Evolutionary conservation across 176 grass and related monocot species (phyloP), one percentile per base, ranked within the genome.

Genomic region (Rhynchospora breviuscula): DNA sequence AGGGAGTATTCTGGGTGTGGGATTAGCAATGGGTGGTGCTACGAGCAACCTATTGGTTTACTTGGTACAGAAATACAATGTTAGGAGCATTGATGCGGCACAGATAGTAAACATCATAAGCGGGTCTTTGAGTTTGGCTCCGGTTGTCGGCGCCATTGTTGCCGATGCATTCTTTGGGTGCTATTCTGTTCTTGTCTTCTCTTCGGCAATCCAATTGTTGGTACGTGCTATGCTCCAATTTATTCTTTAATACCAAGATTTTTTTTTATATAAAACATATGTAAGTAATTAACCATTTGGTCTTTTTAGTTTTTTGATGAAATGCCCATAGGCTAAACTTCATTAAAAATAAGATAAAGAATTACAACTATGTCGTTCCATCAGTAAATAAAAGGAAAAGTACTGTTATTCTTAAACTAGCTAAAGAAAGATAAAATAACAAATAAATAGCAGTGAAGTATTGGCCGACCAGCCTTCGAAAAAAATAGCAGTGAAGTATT

Each of bases 151-250:
- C 7, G 94, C 91, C 53, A 80, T 92, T 82, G 40, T 94, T 59
- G 86, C 91, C 10, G 94, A 97, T 6, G 94, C 91, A 40, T 97
- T 89, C 83, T 86, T 92, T 49, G 94, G 92, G 11, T 94, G 79
- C 85, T 94, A 81, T 84, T 86, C 92, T 3, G 18, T 97, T 14
- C 40, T 97, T n/a, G 90, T 83, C 0, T 21, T 87, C 83, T 84
- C 87, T 58, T 85, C 86, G 61, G 69, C 11, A 46, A 73, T 87
- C 68, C 33, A 77, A 17, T 76, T 94, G 48, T 68, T 92, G 85
- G 90, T 89, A 82, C 62, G 84, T 60, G 0, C 4, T 11, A 9
- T 31, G 33, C 18, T 70, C 17, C 46, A n/a, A 45, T 23, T 47
- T 12, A 5, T 8, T 22, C 22, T 48, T 73, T 73, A 73, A 22